Evolutionary conservation across 1,284 basidiomycete genomes (phyloP).

Genomic region (Sanguinoderma infundibulare): DNA sequence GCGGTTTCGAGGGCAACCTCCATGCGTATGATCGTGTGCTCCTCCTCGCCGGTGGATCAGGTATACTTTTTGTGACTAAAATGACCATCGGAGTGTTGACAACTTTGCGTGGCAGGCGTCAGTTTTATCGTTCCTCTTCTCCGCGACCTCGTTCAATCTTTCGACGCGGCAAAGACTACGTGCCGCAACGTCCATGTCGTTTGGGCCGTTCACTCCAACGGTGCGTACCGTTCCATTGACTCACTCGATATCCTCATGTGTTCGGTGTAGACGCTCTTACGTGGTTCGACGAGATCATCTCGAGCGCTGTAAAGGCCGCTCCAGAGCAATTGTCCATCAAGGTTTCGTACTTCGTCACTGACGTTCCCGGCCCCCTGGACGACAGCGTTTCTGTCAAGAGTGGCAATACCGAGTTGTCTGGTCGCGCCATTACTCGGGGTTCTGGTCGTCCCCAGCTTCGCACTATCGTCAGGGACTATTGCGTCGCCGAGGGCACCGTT

Average conservation of each 20-base stretch:
- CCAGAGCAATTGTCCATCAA: slow-evolving; percentile 5
- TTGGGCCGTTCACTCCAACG: slow-evolving; percentile 29
- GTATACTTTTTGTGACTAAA: slow-evolving; percentile 21
- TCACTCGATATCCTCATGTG: background rate
- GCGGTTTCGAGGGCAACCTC: slow-evolving; percentile 38
- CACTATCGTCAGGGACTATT: slow-evolving; percentile 26
- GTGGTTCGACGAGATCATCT: slow-evolving; percentile 29
- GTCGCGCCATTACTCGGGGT: slow-evolving; percentile 22
- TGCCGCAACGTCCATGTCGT: slow-evolving; percentile 32
- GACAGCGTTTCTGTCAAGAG: background rate
- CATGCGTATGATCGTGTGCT: slow-evolving; percentile 38
- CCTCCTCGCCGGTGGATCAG: slow-evolving; percentile 45
- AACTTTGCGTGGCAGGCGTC: slow-evolving; percentile 24
- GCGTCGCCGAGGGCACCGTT: slow-evolving; percentile 19
- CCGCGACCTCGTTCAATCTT: slow-evolving; percentile 29
- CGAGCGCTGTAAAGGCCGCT: slow-evolving; percentile 1
- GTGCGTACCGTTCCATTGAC: slow-evolving; percentile 26
- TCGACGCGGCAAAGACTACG: slow-evolving; percentile 10
- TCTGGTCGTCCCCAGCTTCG: slow-evolving; percentile 14
- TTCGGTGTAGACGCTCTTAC: slow-evolving; percentile 23
- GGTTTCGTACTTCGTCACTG: slow-evolving; percentile 9
- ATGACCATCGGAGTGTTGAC: background rate
- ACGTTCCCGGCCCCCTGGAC: background rate
- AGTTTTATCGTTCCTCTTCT: slow-evolving; percentile 37
- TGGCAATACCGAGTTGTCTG: slow-evolving; percentile 6